Evolutionary conservation across 768 basidiomycete species (phyloP).

Genomic region (Calocybe gangraenosa): DNA sequence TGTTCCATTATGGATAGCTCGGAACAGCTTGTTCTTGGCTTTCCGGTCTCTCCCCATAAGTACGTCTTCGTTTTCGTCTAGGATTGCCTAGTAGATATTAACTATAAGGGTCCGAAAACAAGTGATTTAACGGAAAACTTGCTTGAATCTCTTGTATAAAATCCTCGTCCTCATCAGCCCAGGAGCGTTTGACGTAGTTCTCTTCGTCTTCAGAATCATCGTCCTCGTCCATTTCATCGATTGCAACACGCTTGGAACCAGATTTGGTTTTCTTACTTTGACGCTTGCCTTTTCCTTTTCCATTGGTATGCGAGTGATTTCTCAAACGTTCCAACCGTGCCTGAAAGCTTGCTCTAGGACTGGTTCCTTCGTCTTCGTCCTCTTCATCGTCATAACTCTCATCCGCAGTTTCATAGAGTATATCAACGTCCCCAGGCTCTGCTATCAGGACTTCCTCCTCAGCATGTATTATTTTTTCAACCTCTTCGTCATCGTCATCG

Average conservation of each 20-base stretch:
- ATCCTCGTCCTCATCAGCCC: constrained; percentile 54
- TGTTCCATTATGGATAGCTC: constrained; percentile 53
- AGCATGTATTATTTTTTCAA: constrained; percentile 34
- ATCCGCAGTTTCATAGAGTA: constrained; percentile 23
- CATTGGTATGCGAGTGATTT: constrained; percentile 15
- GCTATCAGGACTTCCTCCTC: constrained; percentile 46
- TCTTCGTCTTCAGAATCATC: constrained; percentile 32
- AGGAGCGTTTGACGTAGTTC: constrained; percentile 16
- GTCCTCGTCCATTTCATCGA: constrained; percentile 22
- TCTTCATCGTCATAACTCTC: constrained; percentile 31
- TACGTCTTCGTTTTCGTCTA: constrained; percentile 57
- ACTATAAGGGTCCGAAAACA: not conserved
- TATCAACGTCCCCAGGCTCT: constrained; percentile 23
- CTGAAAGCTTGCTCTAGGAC: constrained; percentile 41
- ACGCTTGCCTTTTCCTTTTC: constrained; percentile 17
- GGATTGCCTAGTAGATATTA: constrained; percentile 38
- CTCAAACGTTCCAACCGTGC: constrained; percentile 38
- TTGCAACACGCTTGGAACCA: constrained; percentile 19
- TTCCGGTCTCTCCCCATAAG: constrained; percentile 41
- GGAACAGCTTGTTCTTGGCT: constrained; percentile 52
- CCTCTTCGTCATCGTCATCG: constrained; percentile 27
- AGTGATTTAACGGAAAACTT: constrained; percentile 21
- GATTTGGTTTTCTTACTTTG: constrained; percentile 7
- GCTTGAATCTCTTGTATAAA: constrained; percentile 52
- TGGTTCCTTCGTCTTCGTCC: constrained; percentile 30